Percentiles rank a stretch among this genome's conserved stretches.
These are phyloP conservation scores for Pharnaceum exiguum DNA, from an alignment of 148 eudicot genomes.

Conservation along the genomic window DNA sequence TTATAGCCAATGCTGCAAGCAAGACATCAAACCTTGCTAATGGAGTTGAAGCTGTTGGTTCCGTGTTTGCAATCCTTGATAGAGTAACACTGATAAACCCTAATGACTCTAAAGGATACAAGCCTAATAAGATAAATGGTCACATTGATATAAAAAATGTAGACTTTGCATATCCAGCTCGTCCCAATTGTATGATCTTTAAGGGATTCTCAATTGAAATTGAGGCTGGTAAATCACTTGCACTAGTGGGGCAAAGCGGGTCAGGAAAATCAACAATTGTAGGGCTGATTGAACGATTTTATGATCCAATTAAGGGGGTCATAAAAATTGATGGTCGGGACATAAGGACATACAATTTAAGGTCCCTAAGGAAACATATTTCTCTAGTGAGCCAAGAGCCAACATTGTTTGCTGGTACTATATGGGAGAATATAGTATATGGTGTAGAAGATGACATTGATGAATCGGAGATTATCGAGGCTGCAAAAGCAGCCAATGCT, in stretches of 20 bases:
- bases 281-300: slow-evolving; percentile 51
- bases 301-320: slow-evolving; percentile 41
- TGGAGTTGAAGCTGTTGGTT: slow-evolving; percentile 3
- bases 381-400: slow-evolving; percentile 77
- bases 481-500: slow-evolving; percentile 57
- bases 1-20: slow-evolving; percentile 26
- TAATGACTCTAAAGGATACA: background rate
- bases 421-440: slow-evolving; percentile 46
- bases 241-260: slow-evolving; percentile 64
- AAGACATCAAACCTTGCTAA: slow-evolving; percentile 15
- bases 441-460: slow-evolving; percentile 24
- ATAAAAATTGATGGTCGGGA: slow-evolving; percentile 51
- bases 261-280: slow-evolving; percentile 69
- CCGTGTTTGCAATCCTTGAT: slow-evolving; percentile 13
- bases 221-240: slow-evolving; percentile 55
- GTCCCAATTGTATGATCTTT: slow-evolving; percentile 41
- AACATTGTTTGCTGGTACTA: slow-evolving; percentile 43
- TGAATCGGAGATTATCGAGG: slow-evolving; percentile 50
- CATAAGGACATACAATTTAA: slow-evolving; percentile 33
- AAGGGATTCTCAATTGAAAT: slow-evolving; percentile 40
- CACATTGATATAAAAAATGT: slow-evolving; percentile 25
- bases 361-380: slow-evolving; percentile 45
- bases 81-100: slow-evolving; percentile 3
- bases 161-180: slow-evolving; percentile 47
- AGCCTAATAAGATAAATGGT: slow-evolving; percentile 6